Evolutionary conservation across 192 early-diverging fungal species (phyloP).

Genomic region (Podila verticillata): DNA sequence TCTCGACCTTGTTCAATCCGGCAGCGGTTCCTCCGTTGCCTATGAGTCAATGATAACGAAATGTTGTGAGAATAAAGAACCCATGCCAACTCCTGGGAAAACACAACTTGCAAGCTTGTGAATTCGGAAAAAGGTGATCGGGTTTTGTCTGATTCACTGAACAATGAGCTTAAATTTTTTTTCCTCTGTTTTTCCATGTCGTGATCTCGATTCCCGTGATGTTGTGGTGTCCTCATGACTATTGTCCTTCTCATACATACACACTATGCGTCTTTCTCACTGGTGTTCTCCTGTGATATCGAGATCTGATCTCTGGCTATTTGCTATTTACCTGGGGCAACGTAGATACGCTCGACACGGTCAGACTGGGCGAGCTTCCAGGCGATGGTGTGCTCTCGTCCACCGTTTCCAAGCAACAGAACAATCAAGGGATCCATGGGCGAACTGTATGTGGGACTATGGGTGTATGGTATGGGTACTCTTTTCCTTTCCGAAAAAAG

Average conservation of each 20-base stretch:
- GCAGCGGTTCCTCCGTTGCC: constrained; percentile 94
- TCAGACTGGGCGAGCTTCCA: constrained; percentile 87
- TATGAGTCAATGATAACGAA: constrained; percentile 28
- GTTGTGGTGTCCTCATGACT: no score
- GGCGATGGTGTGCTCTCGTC: constrained; percentile 96
- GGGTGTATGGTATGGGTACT: not conserved
- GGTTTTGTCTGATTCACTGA: not conserved
- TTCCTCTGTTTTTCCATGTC: not conserved
- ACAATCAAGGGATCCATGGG: constrained; percentile 66
- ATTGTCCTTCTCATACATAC: no score
- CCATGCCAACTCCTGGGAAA: no score
- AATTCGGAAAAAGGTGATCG: no score
- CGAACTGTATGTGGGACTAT: no score
- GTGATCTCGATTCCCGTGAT: no score
- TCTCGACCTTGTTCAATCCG: constrained; percentile 78
- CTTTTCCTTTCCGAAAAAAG: not conserved
- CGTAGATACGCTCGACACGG: constrained; percentile 84
- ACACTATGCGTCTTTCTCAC: no score
- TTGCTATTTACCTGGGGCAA: constrained; percentile 90
- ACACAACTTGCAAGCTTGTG: no score
- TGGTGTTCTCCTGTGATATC: not conserved
- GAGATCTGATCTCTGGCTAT: not conserved
- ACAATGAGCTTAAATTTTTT: not conserved
- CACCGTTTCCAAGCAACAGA: constrained; percentile 92
- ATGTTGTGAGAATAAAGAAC: constrained; percentile 2